Evolutionary conservation across 371 early-diverging fungal genomes (phyloP).

Genomic region (Mortierella sp.): DNA sequence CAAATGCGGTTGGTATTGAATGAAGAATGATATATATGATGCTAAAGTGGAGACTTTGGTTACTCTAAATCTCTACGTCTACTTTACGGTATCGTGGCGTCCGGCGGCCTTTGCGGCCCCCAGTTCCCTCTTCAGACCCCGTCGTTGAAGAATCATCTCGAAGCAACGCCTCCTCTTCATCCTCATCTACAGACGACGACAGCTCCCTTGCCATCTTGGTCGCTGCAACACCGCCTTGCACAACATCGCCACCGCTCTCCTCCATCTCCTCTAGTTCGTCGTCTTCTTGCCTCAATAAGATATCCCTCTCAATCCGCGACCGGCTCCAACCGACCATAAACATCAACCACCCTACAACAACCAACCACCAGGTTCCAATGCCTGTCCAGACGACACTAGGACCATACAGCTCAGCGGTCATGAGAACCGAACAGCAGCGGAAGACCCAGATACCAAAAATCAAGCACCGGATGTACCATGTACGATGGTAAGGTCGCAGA

Average conservation of each 20-base stretch:
- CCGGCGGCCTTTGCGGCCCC: slow-evolving; percentile 1
- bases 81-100: slow-evolving; percentile 11
- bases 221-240: not conserved
- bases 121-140: not conserved
- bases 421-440: slow-evolving; percentile 48
- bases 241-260: not conserved
- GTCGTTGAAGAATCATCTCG: not conserved
- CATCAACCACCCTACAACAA: slow-evolving; percentile 54
- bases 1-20: too few species aligned
- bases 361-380: slow-evolving; percentile 48
- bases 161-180: slow-evolving; percentile 6
- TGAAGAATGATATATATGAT: not conserved
- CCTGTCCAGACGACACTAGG: slow-evolving; percentile 56
- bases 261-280: slow-evolving; percentile 24
- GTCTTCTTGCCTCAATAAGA: slow-evolving; percentile 26
- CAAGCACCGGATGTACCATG: slow-evolving; percentile 53
- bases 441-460: slow-evolving; percentile 56
- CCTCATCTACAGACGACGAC: slow-evolving; percentile 3
- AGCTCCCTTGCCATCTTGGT: slow-evolving; percentile 11
- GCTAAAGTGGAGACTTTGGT: not conserved
- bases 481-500: slow-evolving; percentile 49
- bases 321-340: slow-evolving; percentile 57
- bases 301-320: slow-evolving; percentile 42
- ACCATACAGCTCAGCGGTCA: slow-evolving; percentile 52
- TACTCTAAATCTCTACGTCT: not conserved